Conservation (phyloP, 1,284 basidiomycete species). For the Tremellales sp. region DNA sequence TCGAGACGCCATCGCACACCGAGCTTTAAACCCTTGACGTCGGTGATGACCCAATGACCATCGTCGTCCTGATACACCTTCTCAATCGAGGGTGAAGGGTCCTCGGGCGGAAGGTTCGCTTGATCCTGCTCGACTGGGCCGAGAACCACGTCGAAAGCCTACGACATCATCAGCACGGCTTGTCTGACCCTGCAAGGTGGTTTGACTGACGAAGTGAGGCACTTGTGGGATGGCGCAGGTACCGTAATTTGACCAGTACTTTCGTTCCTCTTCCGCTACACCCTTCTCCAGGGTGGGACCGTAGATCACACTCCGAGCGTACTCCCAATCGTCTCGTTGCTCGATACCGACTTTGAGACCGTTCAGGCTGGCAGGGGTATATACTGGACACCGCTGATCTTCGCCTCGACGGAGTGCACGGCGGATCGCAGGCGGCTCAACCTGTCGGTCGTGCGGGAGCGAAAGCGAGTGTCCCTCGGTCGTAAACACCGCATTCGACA, state of each 20-base stretch:
- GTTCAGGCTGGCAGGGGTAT: slow-evolving; percentile 51
- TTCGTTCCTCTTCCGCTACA: slow-evolving; percentile 23
- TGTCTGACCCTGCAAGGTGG: neutral
- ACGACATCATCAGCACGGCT: slow-evolving; percentile 4
- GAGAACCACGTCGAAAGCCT: slow-evolving; percentile 66
- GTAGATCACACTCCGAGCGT: slow-evolving; percentile 62
- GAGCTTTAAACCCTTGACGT: slow-evolving; percentile 69
- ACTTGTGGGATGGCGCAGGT: slow-evolving; percentile 67
- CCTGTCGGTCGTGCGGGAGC: slow-evolving; percentile 56
- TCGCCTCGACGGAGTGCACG: slow-evolving; percentile 62
- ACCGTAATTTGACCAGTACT: slow-evolving; percentile 61
- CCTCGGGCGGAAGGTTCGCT: slow-evolving; percentile 58
- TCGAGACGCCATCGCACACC: slow-evolving; percentile 73
- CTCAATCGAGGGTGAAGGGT: slow-evolving; percentile 61
- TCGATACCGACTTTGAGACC: slow-evolving; percentile 66
- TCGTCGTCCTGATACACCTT: slow-evolving; percentile 63
- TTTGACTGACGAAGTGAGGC: slow-evolving; percentile 63
- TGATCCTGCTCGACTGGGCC: slow-evolving; percentile 50
- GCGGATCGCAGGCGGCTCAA: slow-evolving; percentile 56
- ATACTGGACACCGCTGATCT: slow-evolving; percentile 67
- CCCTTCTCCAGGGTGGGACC: slow-evolving; percentile 46
- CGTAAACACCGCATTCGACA: slow-evolving; percentile 66
- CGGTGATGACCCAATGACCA: slow-evolving; percentile 66
- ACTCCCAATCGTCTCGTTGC: slow-evolving; percentile 69
- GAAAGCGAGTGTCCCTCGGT: slow-evolving; percentile 89